phyloP scores from a whole-genome alignment of 1,284 basidiomycete species.

The Chiua sp. region DNA sequence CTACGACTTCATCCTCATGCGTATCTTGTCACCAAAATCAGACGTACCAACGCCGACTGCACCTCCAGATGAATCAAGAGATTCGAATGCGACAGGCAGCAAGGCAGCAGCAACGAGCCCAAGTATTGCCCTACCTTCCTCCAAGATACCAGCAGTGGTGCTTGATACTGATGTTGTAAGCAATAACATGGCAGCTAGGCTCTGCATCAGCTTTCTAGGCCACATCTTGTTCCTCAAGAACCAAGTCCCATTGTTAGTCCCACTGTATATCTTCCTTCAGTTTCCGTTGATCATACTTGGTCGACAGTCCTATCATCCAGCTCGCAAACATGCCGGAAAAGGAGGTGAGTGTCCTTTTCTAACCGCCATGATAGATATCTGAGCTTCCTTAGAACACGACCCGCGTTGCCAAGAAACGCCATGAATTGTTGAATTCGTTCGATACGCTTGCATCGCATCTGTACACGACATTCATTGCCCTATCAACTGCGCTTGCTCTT shows the following conservation, averaged over 20 bases:
- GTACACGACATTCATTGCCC: slow-evolving; percentile 69
- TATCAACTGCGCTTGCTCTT: slow-evolving; percentile 65
- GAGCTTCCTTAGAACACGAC: slow-evolving; percentile 39
- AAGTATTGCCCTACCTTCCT: neutral
- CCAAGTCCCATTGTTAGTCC: slow-evolving; percentile 75
- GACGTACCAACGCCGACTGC: neutral
- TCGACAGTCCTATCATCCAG: slow-evolving; percentile 64
- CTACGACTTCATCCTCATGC: slow-evolving; percentile 16
- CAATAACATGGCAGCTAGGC: slow-evolving; percentile 61
- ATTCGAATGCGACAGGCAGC: neutral
- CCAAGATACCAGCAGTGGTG: slow-evolving; percentile 46
- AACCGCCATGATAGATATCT: neutral
- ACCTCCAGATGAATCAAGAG: neutral
- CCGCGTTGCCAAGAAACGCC: slow-evolving; percentile 59
- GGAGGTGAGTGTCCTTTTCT: slow-evolving; percentile 23
- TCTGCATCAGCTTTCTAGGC: slow-evolving; percentile 63
- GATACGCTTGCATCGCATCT: slow-evolving; percentile 77
- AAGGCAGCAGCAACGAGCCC: neutral
- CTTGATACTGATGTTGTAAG: slow-evolving; percentile 58
- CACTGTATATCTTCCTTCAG: neutral
- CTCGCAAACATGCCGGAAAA: slow-evolving; percentile 53
- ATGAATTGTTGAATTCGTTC: slow-evolving; percentile 63
- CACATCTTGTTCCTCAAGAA: slow-evolving; percentile 77
- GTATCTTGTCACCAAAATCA: slow-evolving; percentile 16
- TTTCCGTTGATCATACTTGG: neutral